phyloP scores from a whole-genome alignment of 2,329 filamentous ascomycete genomes.

The Fonsecaea monophora region DNA sequence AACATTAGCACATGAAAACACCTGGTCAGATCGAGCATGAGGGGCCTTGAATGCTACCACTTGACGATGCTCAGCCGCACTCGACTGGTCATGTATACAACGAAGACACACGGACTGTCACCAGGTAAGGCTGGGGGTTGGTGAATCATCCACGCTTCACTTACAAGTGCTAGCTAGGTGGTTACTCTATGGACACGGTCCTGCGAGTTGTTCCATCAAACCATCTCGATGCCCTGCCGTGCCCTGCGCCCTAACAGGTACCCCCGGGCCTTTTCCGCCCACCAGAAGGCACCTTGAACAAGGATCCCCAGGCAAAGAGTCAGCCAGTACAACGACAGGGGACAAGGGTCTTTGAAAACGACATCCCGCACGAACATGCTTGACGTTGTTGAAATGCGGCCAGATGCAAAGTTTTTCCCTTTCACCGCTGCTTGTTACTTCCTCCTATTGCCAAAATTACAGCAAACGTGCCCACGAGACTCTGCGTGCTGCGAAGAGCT shows the following conservation, averaged over 20 bases:
- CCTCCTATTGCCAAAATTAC: background rate
- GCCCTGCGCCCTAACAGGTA: background rate
- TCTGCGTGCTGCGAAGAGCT: background rate
- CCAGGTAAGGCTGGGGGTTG: background rate
- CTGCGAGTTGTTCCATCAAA: background rate
- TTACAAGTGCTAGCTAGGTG: background rate
- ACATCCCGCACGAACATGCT: background rate
- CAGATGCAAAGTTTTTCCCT: background rate
- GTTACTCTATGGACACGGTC: background rate
- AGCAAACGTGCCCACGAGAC: background rate
- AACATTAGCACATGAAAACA: background rate
- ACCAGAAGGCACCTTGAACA: background rate
- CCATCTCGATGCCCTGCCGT: background rate
- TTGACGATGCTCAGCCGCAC: conserved; percentile 2
- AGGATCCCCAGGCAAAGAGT: background rate
- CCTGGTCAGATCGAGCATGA: background rate
- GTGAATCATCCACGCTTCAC: conserved; percentile 1
- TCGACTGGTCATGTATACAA: background rate
- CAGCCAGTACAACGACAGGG: background rate
- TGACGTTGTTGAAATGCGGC: background rate
- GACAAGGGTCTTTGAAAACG: background rate
- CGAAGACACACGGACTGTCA: background rate
- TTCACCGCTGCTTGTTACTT: background rate
- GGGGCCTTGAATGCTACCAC: background rate
- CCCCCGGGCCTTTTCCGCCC: conserved; percentile 2